These are phyloP conservation scores for Handroanthus guayacan DNA, from an alignment of 257 asterid genomes.

Conservation along the genomic window DNA sequence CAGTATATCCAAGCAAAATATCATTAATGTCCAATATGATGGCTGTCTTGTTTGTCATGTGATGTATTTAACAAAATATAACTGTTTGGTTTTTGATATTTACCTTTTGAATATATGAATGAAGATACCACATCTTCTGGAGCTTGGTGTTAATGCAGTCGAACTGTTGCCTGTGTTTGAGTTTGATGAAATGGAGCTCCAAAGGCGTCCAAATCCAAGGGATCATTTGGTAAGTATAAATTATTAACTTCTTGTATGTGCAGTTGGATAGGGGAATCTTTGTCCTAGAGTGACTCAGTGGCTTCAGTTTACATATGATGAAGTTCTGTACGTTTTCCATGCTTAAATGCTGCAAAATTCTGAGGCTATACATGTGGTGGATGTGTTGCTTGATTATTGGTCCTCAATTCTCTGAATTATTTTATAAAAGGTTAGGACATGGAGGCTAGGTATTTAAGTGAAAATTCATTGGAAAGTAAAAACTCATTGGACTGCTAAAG, in stretches of 20 bases:
- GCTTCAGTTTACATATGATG: constrained; percentile 28
- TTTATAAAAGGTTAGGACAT: background rate
- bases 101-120: constrained; percentile 34
- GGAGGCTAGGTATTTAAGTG: constrained; percentile 14
- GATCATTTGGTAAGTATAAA: constrained; percentile 83
- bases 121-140: constrained; percentile 95
- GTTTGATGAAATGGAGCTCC: constrained; percentile 95
- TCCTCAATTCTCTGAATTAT: constrained; percentile 10
- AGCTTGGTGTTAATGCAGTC: constrained; percentile 94
- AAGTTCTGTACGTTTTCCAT: constrained; percentile 28
- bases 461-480: background rate
- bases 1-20: constrained; percentile 4
- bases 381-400: constrained; percentile 20
- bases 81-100: constrained; percentile 21
- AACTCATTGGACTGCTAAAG: background rate
- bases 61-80: constrained; percentile 18
- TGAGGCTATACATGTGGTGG: constrained; percentile 5
- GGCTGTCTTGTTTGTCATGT: constrained; percentile 27
- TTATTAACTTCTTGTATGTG: constrained; percentile 3
- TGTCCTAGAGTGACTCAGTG: background rate
- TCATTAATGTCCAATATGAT: background rate
- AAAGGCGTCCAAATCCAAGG: constrained; percentile 88
- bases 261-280: background rate
- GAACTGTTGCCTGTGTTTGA: constrained; percentile 93
- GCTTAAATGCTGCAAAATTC: constrained; percentile 24